phyloP scores from a whole-genome alignment of 2,329 filamentous ascomycete genomes.

The Huntiella abstrusa region DNA sequence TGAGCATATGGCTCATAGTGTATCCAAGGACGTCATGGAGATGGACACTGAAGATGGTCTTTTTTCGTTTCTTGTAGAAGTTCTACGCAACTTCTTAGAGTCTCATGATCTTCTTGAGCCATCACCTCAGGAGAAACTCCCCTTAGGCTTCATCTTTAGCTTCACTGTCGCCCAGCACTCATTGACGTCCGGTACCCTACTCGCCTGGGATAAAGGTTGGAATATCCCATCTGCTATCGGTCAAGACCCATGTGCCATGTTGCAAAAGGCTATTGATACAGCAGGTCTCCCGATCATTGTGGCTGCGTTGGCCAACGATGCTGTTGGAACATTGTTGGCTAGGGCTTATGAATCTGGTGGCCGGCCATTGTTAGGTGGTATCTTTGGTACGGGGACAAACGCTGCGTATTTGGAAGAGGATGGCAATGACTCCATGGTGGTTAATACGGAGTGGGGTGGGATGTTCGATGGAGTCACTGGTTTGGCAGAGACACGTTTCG shows the following conservation, averaged over 20 bases:
- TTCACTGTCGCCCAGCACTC: constrained; percentile 61
- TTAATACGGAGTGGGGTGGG: constrained; percentile 69
- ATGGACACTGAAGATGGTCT: constrained; percentile 31
- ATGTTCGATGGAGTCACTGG: constrained; percentile 46
- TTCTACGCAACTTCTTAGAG: constrained; percentile 47
- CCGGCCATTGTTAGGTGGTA: constrained; percentile 52
- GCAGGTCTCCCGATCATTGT: constrained; percentile 51
- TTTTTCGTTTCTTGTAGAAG: constrained; percentile 55
- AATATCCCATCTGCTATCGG: constrained; percentile 59
- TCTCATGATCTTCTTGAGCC: neutral
- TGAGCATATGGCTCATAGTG: constrained; percentile 32
- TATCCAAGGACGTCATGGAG: constrained; percentile 14
- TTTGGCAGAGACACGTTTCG: constrained; percentile 52
- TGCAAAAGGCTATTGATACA: constrained; percentile 53
- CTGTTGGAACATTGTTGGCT: constrained; percentile 62
- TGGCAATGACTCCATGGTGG: constrained; percentile 52
- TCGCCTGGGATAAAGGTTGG: constrained; percentile 70
- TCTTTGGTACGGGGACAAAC: constrained; percentile 69
- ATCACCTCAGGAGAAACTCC: constrained; percentile 5
- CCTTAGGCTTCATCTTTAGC: constrained; percentile 23
- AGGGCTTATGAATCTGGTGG: constrained; percentile 59
- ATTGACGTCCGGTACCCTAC: constrained; percentile 48
- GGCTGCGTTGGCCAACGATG: constrained; percentile 60
- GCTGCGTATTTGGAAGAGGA: constrained; percentile 60
- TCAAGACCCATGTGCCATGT: constrained; percentile 52